These are phyloP conservation scores for Neopestalotiopsis clavispora DNA, from an alignment of 2,329 filamentous ascomycete genomes.

Conservation along the genomic window DNA sequence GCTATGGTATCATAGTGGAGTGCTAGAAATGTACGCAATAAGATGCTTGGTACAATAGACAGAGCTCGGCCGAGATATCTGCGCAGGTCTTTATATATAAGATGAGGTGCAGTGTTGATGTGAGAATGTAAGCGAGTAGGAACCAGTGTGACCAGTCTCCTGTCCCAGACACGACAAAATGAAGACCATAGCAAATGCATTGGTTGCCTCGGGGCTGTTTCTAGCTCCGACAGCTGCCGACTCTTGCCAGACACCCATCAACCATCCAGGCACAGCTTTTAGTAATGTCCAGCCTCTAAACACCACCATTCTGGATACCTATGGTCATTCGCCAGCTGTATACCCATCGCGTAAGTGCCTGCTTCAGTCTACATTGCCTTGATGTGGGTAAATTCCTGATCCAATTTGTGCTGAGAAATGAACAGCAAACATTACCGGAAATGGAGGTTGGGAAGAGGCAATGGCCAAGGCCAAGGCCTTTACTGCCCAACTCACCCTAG, in stretches of 20 bases:
- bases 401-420: conserved; percentile 19
- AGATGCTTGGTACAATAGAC: neutral
- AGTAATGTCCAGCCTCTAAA: conserved; percentile 45
- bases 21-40: neutral
- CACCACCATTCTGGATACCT: conserved; percentile 44
- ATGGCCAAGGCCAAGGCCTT: conserved; percentile 40
- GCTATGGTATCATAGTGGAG: neutral
- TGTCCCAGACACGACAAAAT: neutral
- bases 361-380: too few relatives aligned
- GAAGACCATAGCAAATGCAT: neutral
- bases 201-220: neutral
- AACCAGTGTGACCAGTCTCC: neutral
- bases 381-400: too few relatives aligned
- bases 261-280: conserved; percentile 31
- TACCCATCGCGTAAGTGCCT: conserved; percentile 42
- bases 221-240: neutral
- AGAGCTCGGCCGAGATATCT: neutral
- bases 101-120: neutral
- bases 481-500: conserved; percentile 23
- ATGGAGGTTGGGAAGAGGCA: conserved; percentile 40
- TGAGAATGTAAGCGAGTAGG: neutral
- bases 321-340: conserved; percentile 43
- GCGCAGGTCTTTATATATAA: neutral
- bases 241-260: neutral
- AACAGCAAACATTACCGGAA: conserved; percentile 41